Conservation (phyloP, 805 yeast genomes). For the Lachancea lanzarotensis region DNA sequence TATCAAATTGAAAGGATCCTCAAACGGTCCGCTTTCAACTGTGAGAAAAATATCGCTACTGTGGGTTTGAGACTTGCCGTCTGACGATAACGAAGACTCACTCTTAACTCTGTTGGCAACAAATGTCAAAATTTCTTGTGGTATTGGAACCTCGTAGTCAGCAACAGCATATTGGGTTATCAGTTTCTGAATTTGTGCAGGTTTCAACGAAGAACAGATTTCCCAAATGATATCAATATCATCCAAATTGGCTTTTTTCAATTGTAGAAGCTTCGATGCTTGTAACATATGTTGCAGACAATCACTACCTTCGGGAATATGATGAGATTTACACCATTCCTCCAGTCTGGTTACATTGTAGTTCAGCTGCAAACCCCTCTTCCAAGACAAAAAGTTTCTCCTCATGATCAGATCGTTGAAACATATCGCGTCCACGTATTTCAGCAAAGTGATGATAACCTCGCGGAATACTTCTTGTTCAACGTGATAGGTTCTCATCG, state of each 20-base stretch:
- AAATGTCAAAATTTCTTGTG: conserved; percentile 69
- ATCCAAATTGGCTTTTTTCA: conserved; percentile 80
- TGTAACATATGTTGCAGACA: conserved; percentile 83
- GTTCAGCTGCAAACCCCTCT: conserved; percentile 92
- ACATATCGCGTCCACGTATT: conserved; percentile 85
- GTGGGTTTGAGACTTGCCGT: conserved; percentile 39
- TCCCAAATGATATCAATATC: conserved; percentile 91
- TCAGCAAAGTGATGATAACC: conserved; percentile 74
- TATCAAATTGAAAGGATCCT: conserved; percentile 75
- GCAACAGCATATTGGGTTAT: conserved; percentile 85
- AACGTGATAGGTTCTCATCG: conserved; percentile 84
- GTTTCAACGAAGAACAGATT: conserved; percentile 88
- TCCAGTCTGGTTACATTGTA: conserved; percentile 94
- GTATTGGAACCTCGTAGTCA: conserved; percentile 90
- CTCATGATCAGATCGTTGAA: conserved; percentile 95
- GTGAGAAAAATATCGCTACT: conserved; percentile 58
- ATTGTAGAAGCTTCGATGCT: conserved; percentile 86
- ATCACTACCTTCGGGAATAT: conserved; percentile 77
- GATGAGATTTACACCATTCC: conserved; percentile 97
- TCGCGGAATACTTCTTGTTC: conserved; percentile 80
- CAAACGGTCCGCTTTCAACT: conserved; percentile 65
- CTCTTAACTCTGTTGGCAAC: conserved; percentile 77
- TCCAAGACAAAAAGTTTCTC: conserved; percentile 92
- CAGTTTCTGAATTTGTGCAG: conserved; percentile 91
- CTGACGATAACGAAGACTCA: conserved; percentile 38